Conservation (phyloP, 106 monocot genomes). For the Xerophyta viscosa region DNA sequence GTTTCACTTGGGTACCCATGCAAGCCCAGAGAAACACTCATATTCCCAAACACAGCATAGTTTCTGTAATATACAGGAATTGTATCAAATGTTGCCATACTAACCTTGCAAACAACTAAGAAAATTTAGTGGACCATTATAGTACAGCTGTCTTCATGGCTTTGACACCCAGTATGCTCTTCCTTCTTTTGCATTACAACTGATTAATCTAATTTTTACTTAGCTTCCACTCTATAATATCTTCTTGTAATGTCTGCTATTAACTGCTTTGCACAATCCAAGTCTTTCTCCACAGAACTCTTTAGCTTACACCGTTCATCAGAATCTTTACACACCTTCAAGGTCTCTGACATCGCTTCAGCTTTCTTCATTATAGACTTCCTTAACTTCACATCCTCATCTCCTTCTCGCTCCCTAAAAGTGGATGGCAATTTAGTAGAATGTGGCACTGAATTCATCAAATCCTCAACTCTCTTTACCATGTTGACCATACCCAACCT, state of each 20-base stretch:
- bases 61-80: no score
- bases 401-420: conserved; percentile 33
- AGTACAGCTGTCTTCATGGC: no score
- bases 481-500: conserved; percentile 37
- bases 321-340: conserved; percentile 34
- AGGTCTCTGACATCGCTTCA: conserved; percentile 52
- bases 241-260: conserved; percentile 47
- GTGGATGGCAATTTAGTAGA: conserved; percentile 58
- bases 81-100: no score
- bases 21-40: no score
- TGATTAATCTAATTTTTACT: background rate
- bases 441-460: conserved; percentile 55
- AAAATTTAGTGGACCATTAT: no score
- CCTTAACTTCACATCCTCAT: conserved; percentile 22
- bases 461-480: conserved; percentile 24
- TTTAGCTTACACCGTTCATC: conserved; percentile 16
- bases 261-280: conserved; percentile 49
- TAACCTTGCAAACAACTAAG: background rate
- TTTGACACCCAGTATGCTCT: no score
- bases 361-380: conserved; percentile 64
- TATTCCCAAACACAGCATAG: no score
- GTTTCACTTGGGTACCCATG: no score
- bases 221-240: conserved; percentile 19
- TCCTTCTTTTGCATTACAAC: no score
- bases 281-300: conserved; percentile 17